These are phyloP conservation scores for Primulina tabacum DNA, from an alignment of 257 asterid genomes.

Conservation along the genomic window DNA sequence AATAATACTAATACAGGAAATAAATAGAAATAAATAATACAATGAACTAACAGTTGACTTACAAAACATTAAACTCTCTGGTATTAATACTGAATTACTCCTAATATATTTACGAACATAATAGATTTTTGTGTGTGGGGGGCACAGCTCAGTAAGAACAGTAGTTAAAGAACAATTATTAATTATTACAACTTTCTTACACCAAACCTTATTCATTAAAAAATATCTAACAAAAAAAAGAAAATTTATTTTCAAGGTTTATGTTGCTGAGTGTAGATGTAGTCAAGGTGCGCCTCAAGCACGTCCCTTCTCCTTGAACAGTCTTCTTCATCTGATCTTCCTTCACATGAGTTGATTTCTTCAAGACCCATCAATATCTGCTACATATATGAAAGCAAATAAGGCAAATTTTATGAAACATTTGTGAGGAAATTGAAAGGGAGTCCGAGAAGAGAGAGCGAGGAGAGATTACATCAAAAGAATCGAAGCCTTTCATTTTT, in stretches of 20 bases:
- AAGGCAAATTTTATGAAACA: no score
- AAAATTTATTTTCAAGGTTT: not conserved
- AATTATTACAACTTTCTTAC: not conserved
- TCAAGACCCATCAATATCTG: not conserved
- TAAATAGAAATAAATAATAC: no score
- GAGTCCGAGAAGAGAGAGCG: not conserved
- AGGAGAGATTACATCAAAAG: not conserved
- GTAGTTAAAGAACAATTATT: no score
- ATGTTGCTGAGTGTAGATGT: not conserved
- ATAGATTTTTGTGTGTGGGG: no score
- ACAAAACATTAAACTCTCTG: no score
- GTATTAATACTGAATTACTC: no score
- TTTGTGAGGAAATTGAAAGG: no score
- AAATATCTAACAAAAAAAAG: not conserved
- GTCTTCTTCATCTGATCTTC: not conserved
- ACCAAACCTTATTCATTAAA: not conserved
- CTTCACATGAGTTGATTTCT: not conserved
- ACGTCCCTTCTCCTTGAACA: not conserved
- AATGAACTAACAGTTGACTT: no score
- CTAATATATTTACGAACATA: no score
- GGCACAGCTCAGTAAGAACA: not conserved
- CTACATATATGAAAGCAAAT: not conserved
- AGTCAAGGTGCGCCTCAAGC: slow-evolving; percentile 1
- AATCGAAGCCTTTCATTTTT: not conserved
- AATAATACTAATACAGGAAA: no score